phyloP scores from a whole-genome alignment of 805 yeast genomes.

The Cyberlindnera misumaiensis region DNA sequence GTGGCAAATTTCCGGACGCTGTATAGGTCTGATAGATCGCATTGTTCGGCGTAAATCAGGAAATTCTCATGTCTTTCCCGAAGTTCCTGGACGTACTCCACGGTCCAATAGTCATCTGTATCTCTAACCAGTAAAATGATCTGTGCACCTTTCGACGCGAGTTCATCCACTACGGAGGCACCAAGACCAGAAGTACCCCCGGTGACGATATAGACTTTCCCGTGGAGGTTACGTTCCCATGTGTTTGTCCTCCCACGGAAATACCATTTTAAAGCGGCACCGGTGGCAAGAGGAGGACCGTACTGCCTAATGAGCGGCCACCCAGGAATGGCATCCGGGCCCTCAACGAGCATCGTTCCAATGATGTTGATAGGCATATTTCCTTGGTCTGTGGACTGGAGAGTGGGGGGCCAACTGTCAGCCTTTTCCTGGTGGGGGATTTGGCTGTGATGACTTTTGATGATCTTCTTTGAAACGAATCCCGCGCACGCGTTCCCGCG shows the following conservation, averaged over 20 bases:
- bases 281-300: slow-evolving; percentile 46
- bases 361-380: slow-evolving; percentile 82
- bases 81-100: slow-evolving; percentile 73
- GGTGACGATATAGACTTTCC: slow-evolving; percentile 72
- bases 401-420: too few relatives aligned
- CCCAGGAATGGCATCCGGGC: slow-evolving; percentile 70
- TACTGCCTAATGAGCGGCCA: slow-evolving; percentile 52
- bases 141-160: slow-evolving; percentile 85
- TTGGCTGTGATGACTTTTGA: not conserved
- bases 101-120: slow-evolving; percentile 62
- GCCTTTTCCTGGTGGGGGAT: not conserved
- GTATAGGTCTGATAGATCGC: slow-evolving; percentile 68
- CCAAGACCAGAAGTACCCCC: slow-evolving; percentile 98
- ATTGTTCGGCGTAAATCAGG: slow-evolving; percentile 83
- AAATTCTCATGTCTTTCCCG: slow-evolving; percentile 63
- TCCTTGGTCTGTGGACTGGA: not conserved
- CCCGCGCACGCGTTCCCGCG: too few relatives aligned
- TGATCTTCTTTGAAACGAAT: not conserved
- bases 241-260: slow-evolving; percentile 76
- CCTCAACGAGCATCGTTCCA: slow-evolving; percentile 62
- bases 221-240: slow-evolving; percentile 91
- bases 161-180: slow-evolving; percentile 60
- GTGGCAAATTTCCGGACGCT: slow-evolving; percentile 88
- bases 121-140: slow-evolving; percentile 64
- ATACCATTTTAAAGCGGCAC: slow-evolving; percentile 57